phyloP scores from a whole-genome alignment of 208 protist species.

The Leptomonas pyrrhocoris region DNA sequence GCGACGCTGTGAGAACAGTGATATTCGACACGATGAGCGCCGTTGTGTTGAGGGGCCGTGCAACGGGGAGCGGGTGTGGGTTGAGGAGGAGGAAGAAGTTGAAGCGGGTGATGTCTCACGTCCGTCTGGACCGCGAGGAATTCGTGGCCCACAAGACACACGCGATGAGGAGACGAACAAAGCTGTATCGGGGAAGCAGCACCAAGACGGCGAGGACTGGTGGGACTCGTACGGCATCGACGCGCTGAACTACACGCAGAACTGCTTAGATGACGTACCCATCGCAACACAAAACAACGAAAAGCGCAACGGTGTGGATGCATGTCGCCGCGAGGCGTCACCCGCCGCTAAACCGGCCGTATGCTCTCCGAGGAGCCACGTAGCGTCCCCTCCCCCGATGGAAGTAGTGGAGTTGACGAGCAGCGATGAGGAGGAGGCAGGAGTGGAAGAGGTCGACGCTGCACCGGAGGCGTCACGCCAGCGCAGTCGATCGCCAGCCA shows the following conservation, averaged over 20 bases:
- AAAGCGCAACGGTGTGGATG: no score
- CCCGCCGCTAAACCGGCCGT: background rate
- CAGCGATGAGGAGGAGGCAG: constrained; percentile 4
- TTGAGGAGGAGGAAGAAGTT: constrained; percentile 4
- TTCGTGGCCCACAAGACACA: background rate
- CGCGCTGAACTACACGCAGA: constrained; percentile 35
- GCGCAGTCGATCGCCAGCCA: background rate
- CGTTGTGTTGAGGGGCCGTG: no score
- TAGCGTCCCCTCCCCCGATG: constrained; percentile 4
- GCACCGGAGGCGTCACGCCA: background rate
- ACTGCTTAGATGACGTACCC: constrained; percentile 6
- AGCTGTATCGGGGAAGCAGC: background rate
- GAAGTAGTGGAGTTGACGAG: constrained; percentile 27
- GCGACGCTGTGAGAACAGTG: no score
- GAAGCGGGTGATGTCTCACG: background rate
- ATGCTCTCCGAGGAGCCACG: background rate
- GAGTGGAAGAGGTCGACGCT: background rate
- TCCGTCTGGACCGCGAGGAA: background rate
- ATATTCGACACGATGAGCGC: background rate
- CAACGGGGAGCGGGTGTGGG: constrained; percentile 2
- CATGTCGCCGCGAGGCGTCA: background rate
- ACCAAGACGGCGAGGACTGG: constrained; percentile 8
- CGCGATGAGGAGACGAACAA: background rate
- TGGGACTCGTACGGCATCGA: constrained; percentile 48
- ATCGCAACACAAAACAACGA: background rate